A percentile compares a stretch with the other conserved stretches of the same genome.
Conservation (phyloP, 2,329 filamentous ascomycete species). For the Clonostachys byssicola region DNA sequence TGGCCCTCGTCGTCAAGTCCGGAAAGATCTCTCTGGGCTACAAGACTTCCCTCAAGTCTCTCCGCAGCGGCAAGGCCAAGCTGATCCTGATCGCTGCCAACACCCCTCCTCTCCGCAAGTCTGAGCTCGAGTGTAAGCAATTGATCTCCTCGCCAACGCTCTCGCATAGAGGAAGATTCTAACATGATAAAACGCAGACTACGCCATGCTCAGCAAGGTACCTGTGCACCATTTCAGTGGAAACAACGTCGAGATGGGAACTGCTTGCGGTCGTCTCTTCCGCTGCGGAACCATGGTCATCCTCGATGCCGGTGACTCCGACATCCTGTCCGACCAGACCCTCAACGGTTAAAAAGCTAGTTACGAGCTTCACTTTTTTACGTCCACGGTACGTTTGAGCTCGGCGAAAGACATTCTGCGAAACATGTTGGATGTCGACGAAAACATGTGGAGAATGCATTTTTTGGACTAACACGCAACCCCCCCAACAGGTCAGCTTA, state of each 20-base stretch:
- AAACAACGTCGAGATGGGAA: slow-evolving; percentile 99
- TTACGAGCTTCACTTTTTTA: too few relatives aligned
- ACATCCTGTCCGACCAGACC: slow-evolving; percentile 57
- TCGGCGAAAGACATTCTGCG: too few relatives aligned
- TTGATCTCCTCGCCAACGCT: slow-evolving; percentile 82
- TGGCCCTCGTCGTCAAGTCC: slow-evolving; percentile 60
- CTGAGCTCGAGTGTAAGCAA: slow-evolving; percentile 72
- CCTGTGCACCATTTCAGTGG: slow-evolving; percentile 96
- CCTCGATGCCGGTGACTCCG: slow-evolving; percentile 95
- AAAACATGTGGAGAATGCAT: too few relatives aligned
- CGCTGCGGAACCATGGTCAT: slow-evolving; percentile 96
- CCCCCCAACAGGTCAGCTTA: too few relatives aligned
- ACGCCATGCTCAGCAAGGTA: slow-evolving; percentile 89
- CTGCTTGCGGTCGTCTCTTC: slow-evolving; percentile 98
- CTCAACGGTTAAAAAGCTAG: too few relatives aligned
- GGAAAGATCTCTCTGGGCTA: slow-evolving; percentile 58
- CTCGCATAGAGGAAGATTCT: slow-evolving; percentile 52
- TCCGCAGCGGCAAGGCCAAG: slow-evolving; percentile 97
- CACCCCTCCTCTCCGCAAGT: slow-evolving; percentile 96
- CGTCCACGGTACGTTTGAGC: too few relatives aligned
- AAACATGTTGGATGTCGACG: too few relatives aligned
- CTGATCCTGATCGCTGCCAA: slow-evolving; percentile 91
- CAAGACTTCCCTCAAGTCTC: slow-evolving; percentile 65
- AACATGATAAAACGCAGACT: neutral
- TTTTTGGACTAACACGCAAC: too few relatives aligned